Percentiles rank a stretch among this genome's conserved stretches.
Evolutionary conservation across 441 rosid species (phyloP).

Genomic region (Jatropha podagrica): DNA sequence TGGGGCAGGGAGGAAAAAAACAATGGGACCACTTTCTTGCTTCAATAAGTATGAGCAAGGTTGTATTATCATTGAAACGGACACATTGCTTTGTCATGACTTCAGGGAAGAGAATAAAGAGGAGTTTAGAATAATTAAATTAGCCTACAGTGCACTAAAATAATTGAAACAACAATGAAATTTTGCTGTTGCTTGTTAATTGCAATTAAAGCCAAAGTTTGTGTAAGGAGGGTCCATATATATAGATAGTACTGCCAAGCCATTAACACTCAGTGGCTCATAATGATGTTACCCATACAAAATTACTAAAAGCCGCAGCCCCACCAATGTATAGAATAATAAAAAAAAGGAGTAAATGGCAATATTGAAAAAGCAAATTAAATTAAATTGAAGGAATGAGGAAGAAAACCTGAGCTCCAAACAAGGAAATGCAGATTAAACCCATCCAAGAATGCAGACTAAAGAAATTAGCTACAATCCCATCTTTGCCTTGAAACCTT

Average conservation of each 20-base stretch:
- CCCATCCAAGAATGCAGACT: slow-evolving; percentile 99
- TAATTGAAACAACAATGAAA: background rate
- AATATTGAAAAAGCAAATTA: background rate
- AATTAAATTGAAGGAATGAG: background rate
- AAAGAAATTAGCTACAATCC: slow-evolving; percentile 74
- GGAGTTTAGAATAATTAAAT: background rate
- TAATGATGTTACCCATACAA: background rate
- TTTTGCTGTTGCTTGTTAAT: background rate
- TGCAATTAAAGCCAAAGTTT: background rate
- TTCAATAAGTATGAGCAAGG: background rate
- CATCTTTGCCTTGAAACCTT: slow-evolving; percentile 58
- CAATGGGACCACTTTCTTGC: background rate
- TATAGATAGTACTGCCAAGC: background rate
- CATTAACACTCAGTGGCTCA: background rate
- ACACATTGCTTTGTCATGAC: background rate
- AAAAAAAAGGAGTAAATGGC: background rate
- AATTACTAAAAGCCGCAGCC: background rate
- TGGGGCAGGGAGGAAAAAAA: background rate
- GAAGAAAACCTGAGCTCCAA: slow-evolving; percentile 69
- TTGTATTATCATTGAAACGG: background rate
- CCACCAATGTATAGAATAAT: background rate
- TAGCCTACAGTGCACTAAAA: background rate
- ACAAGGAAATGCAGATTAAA: slow-evolving; percentile 71
- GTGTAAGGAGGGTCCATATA: slow-evolving; percentile 4
- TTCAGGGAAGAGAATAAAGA: background rate